Evolutionary conservation across 305 asterid species (phyloP).

Genomic region (Solanum aculeatissimum): DNA sequence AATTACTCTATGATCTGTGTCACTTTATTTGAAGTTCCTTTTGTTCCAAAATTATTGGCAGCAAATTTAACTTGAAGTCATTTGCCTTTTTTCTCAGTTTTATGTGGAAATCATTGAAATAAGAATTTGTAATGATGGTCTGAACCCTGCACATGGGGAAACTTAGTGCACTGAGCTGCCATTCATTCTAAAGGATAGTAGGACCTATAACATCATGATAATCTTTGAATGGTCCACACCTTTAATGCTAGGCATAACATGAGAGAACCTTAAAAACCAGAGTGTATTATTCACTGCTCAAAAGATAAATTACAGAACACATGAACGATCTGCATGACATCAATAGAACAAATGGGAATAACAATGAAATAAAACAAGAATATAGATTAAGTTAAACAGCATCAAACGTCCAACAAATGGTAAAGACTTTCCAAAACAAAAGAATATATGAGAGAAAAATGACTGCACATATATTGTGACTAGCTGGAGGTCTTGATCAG

Average conservation of each 20-base stretch:
- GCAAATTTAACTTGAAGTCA: not conserved
- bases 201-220: not conserved
- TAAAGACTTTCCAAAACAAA: not conserved
- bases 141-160: not conserved
- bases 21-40: not conserved
- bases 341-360: not conserved
- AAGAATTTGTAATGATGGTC: not conserved
- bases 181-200: not conserved
- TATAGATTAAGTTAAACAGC: not conserved
- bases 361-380: not conserved
- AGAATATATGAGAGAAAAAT: not conserved
- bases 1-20: not conserved
- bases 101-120: not conserved
- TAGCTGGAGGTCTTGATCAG: not conserved
- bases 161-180: not conserved
- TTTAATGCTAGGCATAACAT: not conserved
- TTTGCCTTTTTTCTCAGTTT: not conserved
- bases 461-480: not conserved
- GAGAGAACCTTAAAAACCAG: not conserved
- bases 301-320: not conserved
- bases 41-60: not conserved
- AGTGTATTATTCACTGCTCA: not conserved
- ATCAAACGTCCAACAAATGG: not conserved
- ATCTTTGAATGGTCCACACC: not conserved
- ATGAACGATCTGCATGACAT: not conserved